Evolutionary conservation across 2,329 filamentous ascomycete genomes (phyloP).

Genomic region (Aspergillus luchuensis): DNA sequence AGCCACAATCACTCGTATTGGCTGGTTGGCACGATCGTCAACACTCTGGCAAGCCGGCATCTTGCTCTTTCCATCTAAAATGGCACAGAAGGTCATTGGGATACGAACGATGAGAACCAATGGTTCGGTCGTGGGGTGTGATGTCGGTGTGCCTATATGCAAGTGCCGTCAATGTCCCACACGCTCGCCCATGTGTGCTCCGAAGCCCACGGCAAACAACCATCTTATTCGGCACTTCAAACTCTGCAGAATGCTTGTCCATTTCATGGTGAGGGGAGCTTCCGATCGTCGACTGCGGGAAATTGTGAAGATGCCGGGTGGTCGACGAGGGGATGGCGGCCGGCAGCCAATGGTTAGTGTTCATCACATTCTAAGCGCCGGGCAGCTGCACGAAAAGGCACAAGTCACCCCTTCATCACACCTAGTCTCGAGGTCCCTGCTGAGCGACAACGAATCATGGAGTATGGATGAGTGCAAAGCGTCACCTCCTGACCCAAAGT

Average conservation of each 20-base stretch:
- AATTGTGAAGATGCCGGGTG: not conserved
- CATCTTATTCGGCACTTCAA: not conserved
- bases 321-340: not conserved
- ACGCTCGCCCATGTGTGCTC: not conserved
- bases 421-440: conserved; percentile 11
- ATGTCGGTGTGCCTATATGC: conserved; percentile 4
- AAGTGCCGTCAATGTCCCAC: conserved; percentile 1
- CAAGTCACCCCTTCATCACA: conserved; percentile 16
- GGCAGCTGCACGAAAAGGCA: conserved; percentile 19
- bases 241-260: not conserved
- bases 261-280: not conserved
- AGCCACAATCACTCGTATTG: not conserved
- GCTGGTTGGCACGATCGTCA: not conserved
- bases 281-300: not conserved
- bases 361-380: conserved; percentile 21
- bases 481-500: not conserved
- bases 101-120: not conserved
- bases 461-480: not conserved
- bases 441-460: conserved; percentile 9
- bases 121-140: not conserved
- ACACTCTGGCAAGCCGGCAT: not conserved
- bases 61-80: not conserved
- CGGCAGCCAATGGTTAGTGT: conserved; percentile 17
- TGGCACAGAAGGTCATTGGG: not conserved
- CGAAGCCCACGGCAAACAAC: not conserved